Percentiles rank a stretch among this genome's conserved stretches.
Evolutionary conservation across 768 basidiomycete species (phyloP).

Genomic region (Multifurca ochricompacta): DNA sequence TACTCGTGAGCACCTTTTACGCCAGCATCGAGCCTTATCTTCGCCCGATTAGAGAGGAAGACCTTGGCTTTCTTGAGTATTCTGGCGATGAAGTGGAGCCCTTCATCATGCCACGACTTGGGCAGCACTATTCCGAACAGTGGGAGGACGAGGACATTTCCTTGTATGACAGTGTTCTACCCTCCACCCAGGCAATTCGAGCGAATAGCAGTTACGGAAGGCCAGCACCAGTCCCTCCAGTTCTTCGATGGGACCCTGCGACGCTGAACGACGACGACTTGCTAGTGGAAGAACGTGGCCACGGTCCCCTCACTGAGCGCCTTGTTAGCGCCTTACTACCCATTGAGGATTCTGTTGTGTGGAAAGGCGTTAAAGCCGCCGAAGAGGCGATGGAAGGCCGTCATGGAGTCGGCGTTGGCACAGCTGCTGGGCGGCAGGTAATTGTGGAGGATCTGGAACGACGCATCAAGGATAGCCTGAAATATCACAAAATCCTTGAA

Average conservation of each 20-base stretch:
- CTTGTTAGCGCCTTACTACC: slow-evolving; percentile 69
- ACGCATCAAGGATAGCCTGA: slow-evolving; percentile 66
- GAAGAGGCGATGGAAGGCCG: slow-evolving; percentile 81
- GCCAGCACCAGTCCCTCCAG: slow-evolving; percentile 38
- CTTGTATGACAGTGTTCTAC: slow-evolving; percentile 36
- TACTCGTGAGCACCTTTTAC: slow-evolving; percentile 71
- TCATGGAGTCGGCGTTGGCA: slow-evolving; percentile 65
- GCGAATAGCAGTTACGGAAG: slow-evolving; percentile 27
- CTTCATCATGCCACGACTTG: slow-evolving; percentile 79
- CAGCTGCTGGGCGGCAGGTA: slow-evolving; percentile 69
- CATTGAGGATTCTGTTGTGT: slow-evolving; percentile 49
- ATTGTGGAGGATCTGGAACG: slow-evolving; percentile 76
- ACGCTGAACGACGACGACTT: slow-evolving; percentile 68
- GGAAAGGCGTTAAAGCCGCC: slow-evolving; percentile 76
- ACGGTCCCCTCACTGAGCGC: slow-evolving; percentile 84
- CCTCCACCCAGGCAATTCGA: slow-evolving; percentile 34
- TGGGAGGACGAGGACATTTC: slow-evolving; percentile 90
- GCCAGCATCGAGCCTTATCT: slow-evolving; percentile 85
- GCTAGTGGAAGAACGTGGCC: slow-evolving; percentile 65
- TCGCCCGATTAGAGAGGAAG: slow-evolving; percentile 87
- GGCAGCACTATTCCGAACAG: slow-evolving; percentile 77
- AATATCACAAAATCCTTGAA: slow-evolving; percentile 64
- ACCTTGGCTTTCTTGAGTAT: slow-evolving; percentile 87
- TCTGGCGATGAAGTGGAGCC: slow-evolving; percentile 87
- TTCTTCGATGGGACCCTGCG: slow-evolving; percentile 77